Evolutionary conservation across 176 grass and related monocot genomes (phyloP), one percentile per base, ranked within the genome.

Genomic region (Cenchrus americanus): DNA sequence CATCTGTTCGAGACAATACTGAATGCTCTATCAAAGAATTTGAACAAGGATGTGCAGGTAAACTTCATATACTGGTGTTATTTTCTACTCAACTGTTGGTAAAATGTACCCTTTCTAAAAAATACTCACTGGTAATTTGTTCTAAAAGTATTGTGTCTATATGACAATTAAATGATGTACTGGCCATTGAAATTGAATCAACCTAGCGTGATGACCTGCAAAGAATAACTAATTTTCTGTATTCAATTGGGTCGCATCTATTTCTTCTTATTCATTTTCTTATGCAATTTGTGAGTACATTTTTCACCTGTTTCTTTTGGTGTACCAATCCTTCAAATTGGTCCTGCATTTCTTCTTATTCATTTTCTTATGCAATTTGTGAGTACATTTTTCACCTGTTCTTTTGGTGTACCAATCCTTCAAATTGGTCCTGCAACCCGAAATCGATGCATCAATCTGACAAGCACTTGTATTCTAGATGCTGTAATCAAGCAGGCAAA

Each of bases 21-120:
- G 80, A 88, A 75, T 83, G 88, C 75, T 87, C 86, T 37, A 53
- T 94, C 75, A 81, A 74, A 13, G 95, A 89, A 18, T 97, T 94
- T 88, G 85, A 86, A 82, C 84, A 87, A 87, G 80, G 84, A 30
- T 87, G 68, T 62, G 68, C 79, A 74, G 88, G 88, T 87, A 90
- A 77, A 64, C 50, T 59, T 90, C 12, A 8, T 74, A 6, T 1
- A 37, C 24, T 40, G 19, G 10, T 73, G 34, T 66, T 48, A 7
- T 42, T 77, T 83, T 73, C 19, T 79, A 30, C 3, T 30, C 15
- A 22, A 3, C 14, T 1, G 10, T 24, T 23, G 8, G 21, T 58
- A 78, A 1, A 84, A 53, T 82, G 40, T 68, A 42, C 14, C 79
- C 22, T 6, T 77, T 42, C 11, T 68, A 22, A 41, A 42, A 52